phyloP scores from a whole-genome alignment of 2,329 filamentous ascomycete genomes.

The Paraconiothyrium sp. region DNA sequence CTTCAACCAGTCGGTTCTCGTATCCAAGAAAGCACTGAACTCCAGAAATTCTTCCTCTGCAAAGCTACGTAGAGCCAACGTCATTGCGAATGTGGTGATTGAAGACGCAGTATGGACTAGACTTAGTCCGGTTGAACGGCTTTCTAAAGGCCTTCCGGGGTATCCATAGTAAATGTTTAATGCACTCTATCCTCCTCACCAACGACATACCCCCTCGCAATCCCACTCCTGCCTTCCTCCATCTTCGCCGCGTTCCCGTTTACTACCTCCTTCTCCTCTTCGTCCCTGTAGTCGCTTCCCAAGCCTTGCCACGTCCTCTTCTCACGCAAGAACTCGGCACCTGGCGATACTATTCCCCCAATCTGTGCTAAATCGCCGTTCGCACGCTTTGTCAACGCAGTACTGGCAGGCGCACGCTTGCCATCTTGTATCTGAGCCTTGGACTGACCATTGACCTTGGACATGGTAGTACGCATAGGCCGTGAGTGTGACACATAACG shows the following conservation, averaged over 20 bases:
- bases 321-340: conserved; percentile 84
- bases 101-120: too few species aligned
- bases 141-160: too few species aligned
- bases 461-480: conserved; percentile 63
- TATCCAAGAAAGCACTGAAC: too few species aligned
- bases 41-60: too few species aligned
- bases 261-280: conserved; percentile 60
- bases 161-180: conserved; percentile 18
- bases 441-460: conserved; percentile 8
- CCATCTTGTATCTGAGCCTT: conserved; percentile 15
- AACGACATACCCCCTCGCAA: conserved; percentile 88
- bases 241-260: conserved; percentile 68
- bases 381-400: conserved; percentile 69
- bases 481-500: conserved; percentile 80
- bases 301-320: conserved; percentile 91
- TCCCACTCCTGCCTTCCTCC: conserved; percentile 85
- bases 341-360: conserved; percentile 88
- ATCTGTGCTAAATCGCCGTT: conserved; percentile 81
- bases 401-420: conserved; percentile 41
- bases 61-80: too few species aligned
- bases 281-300: conserved; percentile 80
- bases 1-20: too few species aligned
- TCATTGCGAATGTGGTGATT: too few species aligned
- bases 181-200: conserved; percentile 60
- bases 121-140: too few species aligned